Percentiles rank a stretch among this genome's conserved stretches.
These are phyloP conservation scores for Auricularia heimuer DNA, from an alignment of 768 basidiomycete species.

Conservation along the genomic window DNA sequence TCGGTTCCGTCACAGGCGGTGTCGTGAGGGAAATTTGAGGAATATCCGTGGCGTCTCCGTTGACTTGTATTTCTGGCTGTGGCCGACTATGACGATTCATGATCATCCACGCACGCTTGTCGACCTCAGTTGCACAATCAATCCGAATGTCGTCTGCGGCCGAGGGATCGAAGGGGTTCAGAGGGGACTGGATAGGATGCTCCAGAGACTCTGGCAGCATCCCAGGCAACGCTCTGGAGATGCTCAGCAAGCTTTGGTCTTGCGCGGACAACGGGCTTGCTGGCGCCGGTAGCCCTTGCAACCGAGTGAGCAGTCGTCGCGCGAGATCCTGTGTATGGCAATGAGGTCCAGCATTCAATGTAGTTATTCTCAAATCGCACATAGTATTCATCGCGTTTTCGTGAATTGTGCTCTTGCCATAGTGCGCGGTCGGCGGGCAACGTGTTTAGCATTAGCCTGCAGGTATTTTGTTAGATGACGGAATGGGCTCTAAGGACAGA, in stretches of 20 bases:
- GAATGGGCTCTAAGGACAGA: slow-evolving; percentile 4
- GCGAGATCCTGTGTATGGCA: slow-evolving; percentile 49
- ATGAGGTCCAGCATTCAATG: not conserved
- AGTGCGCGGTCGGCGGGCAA: slow-evolving; percentile 45
- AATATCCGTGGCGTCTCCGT: slow-evolving; percentile 5
- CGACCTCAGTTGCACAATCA: slow-evolving; percentile 40
- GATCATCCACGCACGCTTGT: slow-evolving; percentile 36
- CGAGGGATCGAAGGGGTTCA: slow-evolving; percentile 42
- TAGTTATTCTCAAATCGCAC: slow-evolving; percentile 29
- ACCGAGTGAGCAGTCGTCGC: slow-evolving; percentile 48
- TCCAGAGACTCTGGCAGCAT: slow-evolving; percentile 45
- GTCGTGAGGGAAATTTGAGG: slow-evolving; percentile 27
- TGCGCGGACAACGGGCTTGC: slow-evolving; percentile 26
- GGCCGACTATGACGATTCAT: slow-evolving; percentile 12
- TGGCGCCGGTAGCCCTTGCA: slow-evolving; percentile 35
- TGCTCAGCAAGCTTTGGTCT: slow-evolving; percentile 41
- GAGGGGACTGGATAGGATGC: slow-evolving; percentile 34
- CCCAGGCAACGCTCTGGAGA: slow-evolving; percentile 46
- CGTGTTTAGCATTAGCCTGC: slow-evolving; percentile 55
- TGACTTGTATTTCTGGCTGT: slow-evolving; percentile 2
- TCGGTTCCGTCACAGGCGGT: slow-evolving; percentile 44
- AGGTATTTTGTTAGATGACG: not conserved
- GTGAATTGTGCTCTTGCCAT: slow-evolving; percentile 48
- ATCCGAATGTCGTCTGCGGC: slow-evolving; percentile 40
- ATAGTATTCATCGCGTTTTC: slow-evolving; percentile 64